phyloP scores from a whole-genome alignment of 306 rosid species.

The Prosopis cineraria region DNA sequence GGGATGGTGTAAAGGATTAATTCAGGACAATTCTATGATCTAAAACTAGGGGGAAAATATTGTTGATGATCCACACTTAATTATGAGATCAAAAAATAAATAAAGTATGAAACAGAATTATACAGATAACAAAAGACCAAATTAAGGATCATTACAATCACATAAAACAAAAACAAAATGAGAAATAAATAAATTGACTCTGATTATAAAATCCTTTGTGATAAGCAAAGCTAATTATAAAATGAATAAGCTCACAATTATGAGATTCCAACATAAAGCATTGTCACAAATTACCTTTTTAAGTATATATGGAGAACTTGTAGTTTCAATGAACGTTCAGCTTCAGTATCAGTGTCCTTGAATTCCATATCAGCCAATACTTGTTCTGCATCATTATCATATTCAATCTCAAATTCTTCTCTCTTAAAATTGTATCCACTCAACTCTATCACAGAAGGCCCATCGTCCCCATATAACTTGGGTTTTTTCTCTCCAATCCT shows the following conservation, averaged over 20 bases:
- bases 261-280: neutral
- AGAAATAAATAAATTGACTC: neutral
- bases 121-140: neutral
- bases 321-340: constrained; percentile 66
- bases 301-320: constrained; percentile 70
- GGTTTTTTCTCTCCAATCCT: constrained; percentile 80
- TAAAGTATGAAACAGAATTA: neutral
- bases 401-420: constrained; percentile 85
- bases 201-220: neutral
- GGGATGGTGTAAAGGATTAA: too few species aligned
- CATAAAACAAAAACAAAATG: neutral
- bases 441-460: constrained; percentile 65
- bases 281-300: constrained; percentile 52
- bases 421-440: constrained; percentile 86
- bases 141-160: neutral
- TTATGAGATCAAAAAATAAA: neutral
- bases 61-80: neutral
- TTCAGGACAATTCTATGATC: neutral
- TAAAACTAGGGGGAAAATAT: neutral
- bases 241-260: neutral
- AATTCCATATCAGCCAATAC: constrained; percentile 92
- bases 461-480: constrained; percentile 65
- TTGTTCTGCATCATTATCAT: constrained; percentile 90
- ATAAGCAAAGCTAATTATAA: neutral
- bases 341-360: constrained; percentile 64